These are phyloP conservation scores for Simplicillium aogashimaense DNA, from an alignment of 2,329 filamentous ascomycete species.

Conservation along the genomic window DNA sequence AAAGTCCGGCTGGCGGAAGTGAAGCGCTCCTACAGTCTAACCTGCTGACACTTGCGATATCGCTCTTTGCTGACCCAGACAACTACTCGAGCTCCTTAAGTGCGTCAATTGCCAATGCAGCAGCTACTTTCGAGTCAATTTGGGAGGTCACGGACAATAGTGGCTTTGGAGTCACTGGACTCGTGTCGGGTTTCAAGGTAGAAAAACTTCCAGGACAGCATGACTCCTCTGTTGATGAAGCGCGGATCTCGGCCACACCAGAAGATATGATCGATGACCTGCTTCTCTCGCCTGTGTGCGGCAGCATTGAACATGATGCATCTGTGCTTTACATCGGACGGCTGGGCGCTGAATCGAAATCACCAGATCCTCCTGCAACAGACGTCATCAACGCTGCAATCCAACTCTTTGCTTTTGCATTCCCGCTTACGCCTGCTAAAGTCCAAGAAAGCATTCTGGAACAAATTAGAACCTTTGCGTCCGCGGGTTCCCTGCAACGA, in stretches of 20 bases:
- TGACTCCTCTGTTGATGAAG: conserved; percentile 32
- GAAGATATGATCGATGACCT: conserved; percentile 56
- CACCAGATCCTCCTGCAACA: conserved; percentile 73
- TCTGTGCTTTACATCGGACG: conserved; percentile 61
- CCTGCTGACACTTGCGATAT: conserved; percentile 77
- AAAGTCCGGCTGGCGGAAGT: conserved; percentile 74
- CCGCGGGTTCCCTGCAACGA: conserved; percentile 67
- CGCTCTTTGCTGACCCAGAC: conserved; percentile 87
- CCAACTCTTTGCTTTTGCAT: conserved; percentile 80
- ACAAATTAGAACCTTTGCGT: conserved; percentile 84
- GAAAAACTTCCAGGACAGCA: conserved; percentile 62
- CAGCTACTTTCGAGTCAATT: conserved; percentile 81
- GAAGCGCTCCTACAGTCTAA: conserved; percentile 88
- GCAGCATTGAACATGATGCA: conserved; percentile 83
- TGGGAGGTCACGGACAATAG: conserved; percentile 95
- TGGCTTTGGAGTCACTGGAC: conserved; percentile 83
- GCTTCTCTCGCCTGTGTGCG: conserved; percentile 63
- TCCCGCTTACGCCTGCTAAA: conserved; percentile 80
- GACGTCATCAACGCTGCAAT: conserved; percentile 94
- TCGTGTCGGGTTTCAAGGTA: conserved; percentile 69
- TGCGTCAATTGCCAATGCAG: conserved; percentile 82
- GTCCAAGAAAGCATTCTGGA: conserved; percentile 95
- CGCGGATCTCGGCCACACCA: conserved; percentile 44
- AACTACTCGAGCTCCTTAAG: conserved; percentile 81
- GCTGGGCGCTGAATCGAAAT: conserved; percentile 29